phyloP scores from a whole-genome alignment of 164 flowering plant species.

The Magnolia officinalis region DNA sequence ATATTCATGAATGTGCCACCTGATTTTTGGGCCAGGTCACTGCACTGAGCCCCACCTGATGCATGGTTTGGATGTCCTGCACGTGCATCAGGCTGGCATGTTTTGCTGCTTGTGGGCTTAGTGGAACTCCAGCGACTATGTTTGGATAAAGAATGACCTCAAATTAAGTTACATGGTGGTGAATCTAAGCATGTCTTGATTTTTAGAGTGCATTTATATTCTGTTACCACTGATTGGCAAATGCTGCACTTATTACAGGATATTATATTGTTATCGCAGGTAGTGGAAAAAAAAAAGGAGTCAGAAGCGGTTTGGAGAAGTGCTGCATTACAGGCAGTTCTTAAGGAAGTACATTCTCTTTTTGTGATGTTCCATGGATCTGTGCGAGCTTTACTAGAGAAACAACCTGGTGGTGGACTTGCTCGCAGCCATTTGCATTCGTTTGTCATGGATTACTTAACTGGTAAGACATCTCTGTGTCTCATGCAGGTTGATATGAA shows the following conservation, averaged over 20 bases:
- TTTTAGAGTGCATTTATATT: not conserved
- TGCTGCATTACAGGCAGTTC: slow-evolving; percentile 69
- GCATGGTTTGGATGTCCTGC: too few relatives aligned
- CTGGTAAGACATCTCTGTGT: slow-evolving; percentile 44
- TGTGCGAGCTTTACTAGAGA: slow-evolving; percentile 75
- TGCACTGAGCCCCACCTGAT: too few relatives aligned
- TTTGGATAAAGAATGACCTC: not conserved
- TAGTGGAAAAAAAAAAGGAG: slow-evolving; percentile 82
- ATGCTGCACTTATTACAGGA: not conserved
- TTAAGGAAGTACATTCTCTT: slow-evolving; percentile 89
- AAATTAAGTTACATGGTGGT: not conserved
- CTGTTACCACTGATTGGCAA: not conserved
- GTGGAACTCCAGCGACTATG: too few relatives aligned
- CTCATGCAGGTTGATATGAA: slow-evolving; percentile 5
- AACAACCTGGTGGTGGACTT: slow-evolving; percentile 77
- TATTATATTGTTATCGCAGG: slow-evolving; percentile 36
- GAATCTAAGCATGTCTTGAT: not conserved
- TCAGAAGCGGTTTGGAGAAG: slow-evolving; percentile 68
- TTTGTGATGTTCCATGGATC: slow-evolving; percentile 91
- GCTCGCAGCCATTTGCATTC: slow-evolving; percentile 63
- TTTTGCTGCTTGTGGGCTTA: too few relatives aligned
- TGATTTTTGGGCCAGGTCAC: too few relatives aligned
- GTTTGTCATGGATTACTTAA: slow-evolving; percentile 83
- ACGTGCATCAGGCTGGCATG: too few relatives aligned
- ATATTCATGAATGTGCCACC: too few relatives aligned